Percentiles rank a stretch among this genome's conserved stretches.
Evolutionary conservation across 768 basidiomycete species (phyloP).

Genomic region (Hypsizygus marmoreus): DNA sequence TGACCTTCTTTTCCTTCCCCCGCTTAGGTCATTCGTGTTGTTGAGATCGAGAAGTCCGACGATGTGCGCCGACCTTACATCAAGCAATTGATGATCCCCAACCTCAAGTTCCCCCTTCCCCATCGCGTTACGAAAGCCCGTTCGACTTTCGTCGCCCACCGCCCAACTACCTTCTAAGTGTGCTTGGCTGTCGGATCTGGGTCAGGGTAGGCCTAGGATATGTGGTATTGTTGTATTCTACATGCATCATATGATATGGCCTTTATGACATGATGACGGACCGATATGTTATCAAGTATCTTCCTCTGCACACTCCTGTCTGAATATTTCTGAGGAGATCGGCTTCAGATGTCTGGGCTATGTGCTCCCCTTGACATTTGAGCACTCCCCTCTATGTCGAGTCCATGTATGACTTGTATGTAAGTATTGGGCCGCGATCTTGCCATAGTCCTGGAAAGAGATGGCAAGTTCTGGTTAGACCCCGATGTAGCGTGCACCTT

Average conservation of each 20-base stretch:
- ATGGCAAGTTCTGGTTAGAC: too few species aligned
- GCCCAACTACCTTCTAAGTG: constrained; percentile 72
- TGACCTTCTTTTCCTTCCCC: not conserved
- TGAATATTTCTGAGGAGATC: too few species aligned
- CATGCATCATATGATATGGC: constrained; percentile 18
- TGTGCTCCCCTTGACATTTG: too few species aligned
- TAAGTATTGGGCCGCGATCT: too few species aligned
- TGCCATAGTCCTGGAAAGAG: too few species aligned
- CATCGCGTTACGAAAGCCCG: constrained; percentile 81
- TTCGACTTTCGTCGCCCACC: constrained; percentile 78
- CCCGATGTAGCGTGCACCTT: too few species aligned
- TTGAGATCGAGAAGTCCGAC: constrained; percentile 89
- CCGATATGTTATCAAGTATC: too few species aligned
- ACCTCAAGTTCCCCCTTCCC: constrained; percentile 96
- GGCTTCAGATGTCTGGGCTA: too few species aligned
- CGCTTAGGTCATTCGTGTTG: constrained; percentile 89
- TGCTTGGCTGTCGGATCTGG: not conserved
- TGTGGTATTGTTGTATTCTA: constrained; percentile 14
- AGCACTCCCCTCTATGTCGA: too few species aligned
- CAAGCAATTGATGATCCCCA: constrained; percentile 89
- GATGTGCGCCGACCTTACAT: constrained; percentile 97
- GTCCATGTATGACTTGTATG: too few species aligned
- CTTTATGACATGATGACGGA: too few species aligned
- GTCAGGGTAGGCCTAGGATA: constrained; percentile 13
- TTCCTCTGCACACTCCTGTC: too few species aligned